Evolutionary conservation across 768 basidiomycete species (phyloP).

Genomic region (Auricularia sp.): DNA sequence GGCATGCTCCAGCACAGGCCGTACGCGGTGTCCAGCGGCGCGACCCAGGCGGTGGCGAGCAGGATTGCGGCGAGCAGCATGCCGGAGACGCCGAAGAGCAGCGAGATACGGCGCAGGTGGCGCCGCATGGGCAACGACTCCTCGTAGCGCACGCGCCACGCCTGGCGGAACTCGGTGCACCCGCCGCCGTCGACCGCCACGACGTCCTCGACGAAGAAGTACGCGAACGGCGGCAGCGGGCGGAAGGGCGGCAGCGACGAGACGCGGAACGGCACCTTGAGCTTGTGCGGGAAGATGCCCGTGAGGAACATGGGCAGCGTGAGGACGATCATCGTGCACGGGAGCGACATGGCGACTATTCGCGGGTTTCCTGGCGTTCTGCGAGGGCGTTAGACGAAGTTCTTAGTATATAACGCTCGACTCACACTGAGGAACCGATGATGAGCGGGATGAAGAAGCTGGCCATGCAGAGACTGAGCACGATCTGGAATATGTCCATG

Average conservation of each 20-base stretch:
- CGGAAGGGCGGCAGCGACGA: slow-evolving; percentile 20
- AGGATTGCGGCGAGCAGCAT: slow-evolving; percentile 13
- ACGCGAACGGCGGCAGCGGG: slow-evolving; percentile 20
- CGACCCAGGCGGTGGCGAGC: slow-evolving; percentile 18
- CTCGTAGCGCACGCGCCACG: slow-evolving; percentile 24
- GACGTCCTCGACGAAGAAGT: slow-evolving; percentile 23
- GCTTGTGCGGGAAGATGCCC: slow-evolving; percentile 16
- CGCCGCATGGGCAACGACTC: slow-evolving; percentile 19
- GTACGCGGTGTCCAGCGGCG: slow-evolving; percentile 18
- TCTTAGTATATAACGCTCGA: not conserved
- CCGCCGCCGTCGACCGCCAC: slow-evolving; percentile 25
- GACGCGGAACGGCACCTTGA: slow-evolving; percentile 21
- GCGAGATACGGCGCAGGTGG: slow-evolving; percentile 15
- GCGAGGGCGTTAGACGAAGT: not conserved
- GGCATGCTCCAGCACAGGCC: slow-evolving; percentile 21
- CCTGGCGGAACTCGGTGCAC: slow-evolving; percentile 23
- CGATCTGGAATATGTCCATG: slow-evolving; percentile 19
- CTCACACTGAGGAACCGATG: slow-evolving; percentile 22
- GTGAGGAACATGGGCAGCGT: slow-evolving; percentile 21
- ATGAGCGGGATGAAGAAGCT: slow-evolving; percentile 22
- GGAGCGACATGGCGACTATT: slow-evolving; percentile 21
- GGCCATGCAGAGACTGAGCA: slow-evolving; percentile 16
- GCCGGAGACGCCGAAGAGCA: slow-evolving; percentile 19
- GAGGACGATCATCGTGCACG: slow-evolving; percentile 20
- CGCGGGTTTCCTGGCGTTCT: slow-evolving; percentile 18